A percentile compares a stretch with the other conserved stretches of the same genome.
Conservation (phyloP, 805 yeast genomes). For the Barnettozyma pratensis region DNA sequence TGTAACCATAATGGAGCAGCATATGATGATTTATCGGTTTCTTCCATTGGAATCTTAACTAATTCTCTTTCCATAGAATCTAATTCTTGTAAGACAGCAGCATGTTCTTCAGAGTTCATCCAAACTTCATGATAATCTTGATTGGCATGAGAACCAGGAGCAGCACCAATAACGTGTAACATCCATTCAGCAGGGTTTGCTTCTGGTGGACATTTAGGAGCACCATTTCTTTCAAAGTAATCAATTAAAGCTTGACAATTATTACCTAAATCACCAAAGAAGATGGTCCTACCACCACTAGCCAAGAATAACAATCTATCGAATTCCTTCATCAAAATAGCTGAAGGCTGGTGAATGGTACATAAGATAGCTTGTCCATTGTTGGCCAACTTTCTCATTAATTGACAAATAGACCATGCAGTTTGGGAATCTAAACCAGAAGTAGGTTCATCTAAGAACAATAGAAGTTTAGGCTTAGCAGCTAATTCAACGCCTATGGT, state of each 20-base stretch:
- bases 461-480: constrained; percentile 55
- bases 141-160: constrained; percentile 70
- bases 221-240: constrained; percentile 63
- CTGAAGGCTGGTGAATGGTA: constrained; percentile 86
- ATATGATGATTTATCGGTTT: constrained; percentile 33
- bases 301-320: constrained; percentile 70
- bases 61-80: constrained; percentile 59
- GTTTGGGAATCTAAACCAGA: constrained; percentile 68
- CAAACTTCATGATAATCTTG: constrained; percentile 76
- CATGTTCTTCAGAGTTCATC: constrained; percentile 61
- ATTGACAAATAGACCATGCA: constrained; percentile 60
- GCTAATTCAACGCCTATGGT: constrained; percentile 66
- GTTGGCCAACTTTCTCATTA: constrained; percentile 53
- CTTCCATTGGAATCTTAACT: constrained; percentile 30
- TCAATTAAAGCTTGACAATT: constrained; percentile 52
- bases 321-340: constrained; percentile 69
- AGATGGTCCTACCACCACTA: constrained; percentile 68
- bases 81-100: constrained; percentile 54
- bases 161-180: constrained; percentile 81
- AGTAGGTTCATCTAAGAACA: constrained; percentile 65
- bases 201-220: constrained; percentile 57
- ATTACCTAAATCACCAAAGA: constrained; percentile 69
- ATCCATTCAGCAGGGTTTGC: constrained; percentile 92
- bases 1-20: constrained; percentile 41
- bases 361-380: constrained; percentile 63